Evolutionary conservation across 108 stramenopile species (phyloP), one percentile per base, ranked within the genome.

Genomic region (Pseudonitzschia multiseries): DNA sequence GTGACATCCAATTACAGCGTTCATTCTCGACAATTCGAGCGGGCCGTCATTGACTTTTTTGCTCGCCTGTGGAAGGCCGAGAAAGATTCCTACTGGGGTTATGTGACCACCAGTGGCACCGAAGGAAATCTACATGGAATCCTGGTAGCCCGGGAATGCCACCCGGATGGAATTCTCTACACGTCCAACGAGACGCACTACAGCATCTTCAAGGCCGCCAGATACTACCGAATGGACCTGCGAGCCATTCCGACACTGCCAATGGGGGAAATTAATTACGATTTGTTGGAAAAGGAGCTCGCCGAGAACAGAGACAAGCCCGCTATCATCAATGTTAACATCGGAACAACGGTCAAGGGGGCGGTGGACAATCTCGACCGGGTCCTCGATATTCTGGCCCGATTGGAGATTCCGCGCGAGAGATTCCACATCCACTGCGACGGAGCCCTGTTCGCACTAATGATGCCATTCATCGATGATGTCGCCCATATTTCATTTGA

Each of bases 301-400:
- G 78, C 78, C 31, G 77, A 80, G 65, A 94, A 94, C 78, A 68
- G 78, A 28, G 91, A 94, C 70, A 57, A 78, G 41, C 89, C 89
- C 26, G 91, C 86, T 32, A 94, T 94, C 70, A 87, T 94, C 62
- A 94, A 94, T 79, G 93, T 92, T 33, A 94, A 94, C 68, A 94
- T 94, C 76, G 93, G 93, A 20, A 94, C 93, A 22, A 94, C 93
- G 31, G 93, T 94, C 69, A 94, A 94, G 86, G 93, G 93, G 14
- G 93, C 93, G 10, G 91, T 94, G 29, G 93, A 94, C 74, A 89
- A 94, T 81, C 74, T 94, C 66, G 93, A 94, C 82, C 84, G 93
- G 22, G 90, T 94, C 53, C 74, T 94, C 53, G 73, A 86, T 26
- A 94, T 92, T 54, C 74, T 94, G 65, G 77, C 85, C 54, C 70